phyloP scores from a whole-genome alignment of 352 stramenopile genomes.

The Pythium phragmiticola region DNA sequence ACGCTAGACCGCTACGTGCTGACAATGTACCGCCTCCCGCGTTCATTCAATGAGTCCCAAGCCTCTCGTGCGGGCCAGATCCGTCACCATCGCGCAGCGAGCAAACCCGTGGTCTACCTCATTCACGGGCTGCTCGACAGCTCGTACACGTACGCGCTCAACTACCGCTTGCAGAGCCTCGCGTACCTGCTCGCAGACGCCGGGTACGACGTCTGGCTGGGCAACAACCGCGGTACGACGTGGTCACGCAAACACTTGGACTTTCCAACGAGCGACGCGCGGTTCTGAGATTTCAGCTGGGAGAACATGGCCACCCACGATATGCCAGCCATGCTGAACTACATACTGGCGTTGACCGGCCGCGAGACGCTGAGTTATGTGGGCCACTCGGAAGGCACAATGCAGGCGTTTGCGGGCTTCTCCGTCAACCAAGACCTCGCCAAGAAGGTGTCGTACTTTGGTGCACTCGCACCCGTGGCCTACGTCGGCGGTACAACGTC shows the following conservation, averaged over 20 bases:
- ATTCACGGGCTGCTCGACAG: conserved; percentile 58
- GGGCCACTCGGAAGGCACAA: conserved; percentile 61
- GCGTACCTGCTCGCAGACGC: conserved; percentile 57
- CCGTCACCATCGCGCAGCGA: not conserved
- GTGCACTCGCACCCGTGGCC: conserved; percentile 49
- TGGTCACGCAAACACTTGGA: conserved; percentile 52
- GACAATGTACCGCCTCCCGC: conserved; percentile 63
- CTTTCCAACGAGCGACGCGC: conserved; percentile 37
- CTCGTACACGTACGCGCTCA: conserved; percentile 61
- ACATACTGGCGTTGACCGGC: conserved; percentile 39
- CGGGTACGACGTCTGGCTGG: conserved; percentile 63
- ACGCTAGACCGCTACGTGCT: conserved; percentile 60
- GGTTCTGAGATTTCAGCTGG: conserved; percentile 61
- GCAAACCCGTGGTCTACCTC: conserved; percentile 54
- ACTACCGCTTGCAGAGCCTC: conserved; percentile 60
- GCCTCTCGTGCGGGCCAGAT: conserved; percentile 10
- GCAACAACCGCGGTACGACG: conserved; percentile 60
- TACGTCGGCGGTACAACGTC: conserved; percentile 44
- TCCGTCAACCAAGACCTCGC: conserved; percentile 52
- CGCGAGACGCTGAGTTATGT: conserved; percentile 51
- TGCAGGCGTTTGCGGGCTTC: conserved; percentile 63
- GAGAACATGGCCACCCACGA: conserved; percentile 56
- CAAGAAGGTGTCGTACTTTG: conserved; percentile 64
- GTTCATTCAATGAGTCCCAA: conserved; percentile 51
- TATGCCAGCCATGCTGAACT: conserved; percentile 55